Conservation (phyloP, 1,284 basidiomycete genomes). For the Xerocomus nothofagi region DNA sequence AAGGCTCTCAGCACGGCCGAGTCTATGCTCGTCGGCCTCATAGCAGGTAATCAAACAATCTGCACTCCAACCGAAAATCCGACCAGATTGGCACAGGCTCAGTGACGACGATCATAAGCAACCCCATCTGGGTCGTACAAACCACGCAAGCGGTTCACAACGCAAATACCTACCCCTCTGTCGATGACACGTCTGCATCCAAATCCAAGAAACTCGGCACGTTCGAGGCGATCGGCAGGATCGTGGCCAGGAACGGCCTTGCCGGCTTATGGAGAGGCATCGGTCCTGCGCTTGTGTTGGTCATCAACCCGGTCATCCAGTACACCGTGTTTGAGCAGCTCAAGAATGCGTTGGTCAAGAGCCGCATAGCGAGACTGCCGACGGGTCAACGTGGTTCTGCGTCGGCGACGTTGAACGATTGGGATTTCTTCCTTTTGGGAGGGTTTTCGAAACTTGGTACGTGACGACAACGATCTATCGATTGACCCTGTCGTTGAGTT, state of each 20-base stretch:
- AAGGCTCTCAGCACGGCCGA: conserved; percentile 81
- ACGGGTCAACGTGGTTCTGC: conserved; percentile 42
- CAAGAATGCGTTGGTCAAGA: conserved; percentile 72
- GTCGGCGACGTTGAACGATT: conserved; percentile 65
- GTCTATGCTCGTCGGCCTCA: conserved; percentile 86
- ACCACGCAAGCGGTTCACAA: conserved; percentile 85
- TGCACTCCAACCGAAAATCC: background rate
- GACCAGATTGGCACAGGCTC: conserved; percentile 54
- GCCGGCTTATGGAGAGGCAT: conserved; percentile 93
- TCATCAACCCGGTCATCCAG: conserved; percentile 93
- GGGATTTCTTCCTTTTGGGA: conserved; percentile 89
- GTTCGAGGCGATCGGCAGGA: conserved; percentile 67
- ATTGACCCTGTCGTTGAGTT: conserved; percentile 2
- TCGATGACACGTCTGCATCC: conserved; percentile 25
- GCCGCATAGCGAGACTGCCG: conserved; percentile 55
- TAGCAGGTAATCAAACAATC: conserved; percentile 62
- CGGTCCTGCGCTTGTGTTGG: conserved; percentile 89
- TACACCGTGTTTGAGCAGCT: conserved; percentile 88
- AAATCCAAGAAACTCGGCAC: conserved; percentile 59
- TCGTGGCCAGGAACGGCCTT: conserved; percentile 78
- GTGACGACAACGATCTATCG: conserved; percentile 21
- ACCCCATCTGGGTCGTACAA: conserved; percentile 96
- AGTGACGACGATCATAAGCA: conserved; percentile 87
- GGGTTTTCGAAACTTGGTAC: conserved; percentile 83
- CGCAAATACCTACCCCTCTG: conserved; percentile 37